phyloP scores from a whole-genome alignment of 2,329 filamentous ascomycete genomes.

The Aspergillus jensenii region DNA sequence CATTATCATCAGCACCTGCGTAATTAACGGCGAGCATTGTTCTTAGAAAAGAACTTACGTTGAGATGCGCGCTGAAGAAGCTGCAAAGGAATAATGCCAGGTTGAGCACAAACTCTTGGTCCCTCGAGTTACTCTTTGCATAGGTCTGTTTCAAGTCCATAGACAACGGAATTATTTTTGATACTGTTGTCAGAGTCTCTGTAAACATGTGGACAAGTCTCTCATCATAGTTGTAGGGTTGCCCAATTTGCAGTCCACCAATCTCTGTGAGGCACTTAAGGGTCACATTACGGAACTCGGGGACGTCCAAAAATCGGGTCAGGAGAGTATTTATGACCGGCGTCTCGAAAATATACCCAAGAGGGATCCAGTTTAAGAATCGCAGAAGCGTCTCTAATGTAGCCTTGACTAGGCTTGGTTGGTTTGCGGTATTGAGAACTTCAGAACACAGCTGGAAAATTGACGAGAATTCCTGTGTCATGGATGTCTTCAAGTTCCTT shows the following conservation, averaged over 20 bases:
- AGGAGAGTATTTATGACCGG: conserved; percentile 91
- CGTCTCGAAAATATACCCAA: conserved; percentile 98
- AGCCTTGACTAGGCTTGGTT: conserved; percentile 88
- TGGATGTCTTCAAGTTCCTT: conserved; percentile 93
- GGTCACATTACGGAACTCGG: conserved; percentile 95
- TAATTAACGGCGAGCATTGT: background rate
- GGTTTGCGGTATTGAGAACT: conserved; percentile 84
- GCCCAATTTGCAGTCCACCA: conserved; percentile 82
- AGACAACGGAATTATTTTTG: conserved; percentile 86
- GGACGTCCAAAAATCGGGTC: conserved; percentile 86
- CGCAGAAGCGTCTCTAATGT: conserved; percentile 92
- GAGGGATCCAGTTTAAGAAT: conserved; percentile 98
- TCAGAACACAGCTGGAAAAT: conserved; percentile 98
- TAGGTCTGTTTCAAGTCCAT: conserved; percentile 92
- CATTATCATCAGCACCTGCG: background rate
- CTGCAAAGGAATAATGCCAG: conserved; percentile 93
- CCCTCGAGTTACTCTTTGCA: conserved; percentile 82
- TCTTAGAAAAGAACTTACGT: conserved; percentile 50
- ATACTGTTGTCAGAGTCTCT: conserved; percentile 87
- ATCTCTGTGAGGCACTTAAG: conserved; percentile 97
- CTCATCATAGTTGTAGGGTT: conserved; percentile 80
- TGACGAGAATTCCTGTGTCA: conserved; percentile 97
- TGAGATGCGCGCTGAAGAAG: conserved; percentile 92
- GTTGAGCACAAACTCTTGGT: conserved; percentile 98
- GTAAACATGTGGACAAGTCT: conserved; percentile 98